These are phyloP conservation scores for Botrytis sinoallii DNA, from an alignment of 2,329 filamentous ascomycete species.

Conservation along the genomic window DNA sequence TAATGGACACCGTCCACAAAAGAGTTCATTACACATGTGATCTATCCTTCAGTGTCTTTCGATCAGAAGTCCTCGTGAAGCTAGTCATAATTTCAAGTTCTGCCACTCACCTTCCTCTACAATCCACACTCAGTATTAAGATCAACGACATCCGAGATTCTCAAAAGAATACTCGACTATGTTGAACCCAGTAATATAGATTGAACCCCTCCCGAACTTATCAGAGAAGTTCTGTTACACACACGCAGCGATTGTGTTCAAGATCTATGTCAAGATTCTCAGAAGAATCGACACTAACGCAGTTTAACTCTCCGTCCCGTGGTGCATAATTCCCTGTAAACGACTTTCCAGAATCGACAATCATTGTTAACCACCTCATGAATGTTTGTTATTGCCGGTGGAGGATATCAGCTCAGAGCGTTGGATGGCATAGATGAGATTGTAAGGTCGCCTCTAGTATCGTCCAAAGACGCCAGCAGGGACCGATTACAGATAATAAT, in stretches of 20 bases:
- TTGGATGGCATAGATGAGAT: background rate
- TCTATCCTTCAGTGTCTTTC: too few relatives aligned
- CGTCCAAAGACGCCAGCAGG: background rate
- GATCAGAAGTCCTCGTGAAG: background rate
- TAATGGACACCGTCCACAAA: background rate
- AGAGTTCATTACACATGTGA: background rate
- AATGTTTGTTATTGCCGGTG: background rate
- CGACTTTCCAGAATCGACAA: background rate
- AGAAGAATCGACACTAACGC: background rate
- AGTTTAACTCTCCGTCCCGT: background rate
- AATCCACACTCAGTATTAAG: background rate
- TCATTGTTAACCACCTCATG: background rate
- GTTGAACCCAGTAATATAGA: background rate
- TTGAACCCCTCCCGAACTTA: background rate
- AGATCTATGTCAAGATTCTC: background rate
- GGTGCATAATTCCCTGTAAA: too few relatives aligned
- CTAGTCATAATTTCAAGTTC: background rate
- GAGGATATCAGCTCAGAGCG: background rate
- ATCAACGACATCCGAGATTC: too few relatives aligned
- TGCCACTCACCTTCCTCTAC: background rate
- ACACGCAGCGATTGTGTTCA: background rate
- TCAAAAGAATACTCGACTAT: background rate
- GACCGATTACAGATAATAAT: background rate
- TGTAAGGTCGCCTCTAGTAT: background rate
- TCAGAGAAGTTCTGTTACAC: background rate